phyloP scores from a whole-genome alignment of 2,329 filamentous ascomycete species.

The Tympanopsis confertula region DNA sequence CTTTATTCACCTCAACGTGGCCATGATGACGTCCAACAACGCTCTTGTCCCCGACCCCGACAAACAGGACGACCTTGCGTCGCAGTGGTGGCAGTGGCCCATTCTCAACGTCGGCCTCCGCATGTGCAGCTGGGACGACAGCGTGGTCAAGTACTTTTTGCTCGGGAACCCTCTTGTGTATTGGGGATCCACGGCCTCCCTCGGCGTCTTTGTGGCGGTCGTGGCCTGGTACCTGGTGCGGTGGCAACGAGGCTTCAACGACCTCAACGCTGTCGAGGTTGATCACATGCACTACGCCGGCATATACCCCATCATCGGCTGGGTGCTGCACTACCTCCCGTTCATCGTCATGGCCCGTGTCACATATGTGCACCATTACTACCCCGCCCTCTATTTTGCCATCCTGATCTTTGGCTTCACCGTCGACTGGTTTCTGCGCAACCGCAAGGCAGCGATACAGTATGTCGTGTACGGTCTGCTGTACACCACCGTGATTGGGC shows the following conservation, averaged over 20 bases:
- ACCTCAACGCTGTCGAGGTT: slow-evolving; percentile 69
- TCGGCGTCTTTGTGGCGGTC: slow-evolving; percentile 62
- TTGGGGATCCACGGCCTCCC: slow-evolving; percentile 77
- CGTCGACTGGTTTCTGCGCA: slow-evolving; percentile 69
- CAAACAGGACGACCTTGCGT: slow-evolving; percentile 96
- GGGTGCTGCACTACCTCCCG: slow-evolving; percentile 91
- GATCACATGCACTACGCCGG: slow-evolving; percentile 92
- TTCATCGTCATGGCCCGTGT: slow-evolving; percentile 97
- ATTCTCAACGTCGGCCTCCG: slow-evolving; percentile 87
- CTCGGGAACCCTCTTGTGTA: slow-evolving; percentile 94
- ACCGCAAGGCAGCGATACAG: slow-evolving; percentile 51
- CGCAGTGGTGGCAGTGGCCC: slow-evolving; percentile 97
- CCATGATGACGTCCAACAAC: slow-evolving; percentile 99
- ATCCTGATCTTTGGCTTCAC: slow-evolving; percentile 83
- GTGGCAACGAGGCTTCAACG: slow-evolving; percentile 89
- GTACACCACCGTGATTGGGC: slow-evolving; percentile 62
- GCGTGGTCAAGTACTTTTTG: slow-evolving; percentile 93
- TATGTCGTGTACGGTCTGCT: slow-evolving; percentile 61
- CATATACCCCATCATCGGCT: slow-evolving; percentile 81
- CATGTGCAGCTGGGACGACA: slow-evolving; percentile 97
- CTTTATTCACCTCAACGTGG: slow-evolving; percentile 94
- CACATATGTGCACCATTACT: slow-evolving; percentile 98
- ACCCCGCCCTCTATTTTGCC: slow-evolving; percentile 94
- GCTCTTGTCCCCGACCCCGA: slow-evolving; percentile 93
- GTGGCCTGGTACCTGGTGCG: slow-evolving; percentile 77